Evolutionary conservation across 2,329 filamentous ascomycete genomes (phyloP), one percentile per base, ranked within the genome.

Genomic region (Phialocephala subalpina): DNA sequence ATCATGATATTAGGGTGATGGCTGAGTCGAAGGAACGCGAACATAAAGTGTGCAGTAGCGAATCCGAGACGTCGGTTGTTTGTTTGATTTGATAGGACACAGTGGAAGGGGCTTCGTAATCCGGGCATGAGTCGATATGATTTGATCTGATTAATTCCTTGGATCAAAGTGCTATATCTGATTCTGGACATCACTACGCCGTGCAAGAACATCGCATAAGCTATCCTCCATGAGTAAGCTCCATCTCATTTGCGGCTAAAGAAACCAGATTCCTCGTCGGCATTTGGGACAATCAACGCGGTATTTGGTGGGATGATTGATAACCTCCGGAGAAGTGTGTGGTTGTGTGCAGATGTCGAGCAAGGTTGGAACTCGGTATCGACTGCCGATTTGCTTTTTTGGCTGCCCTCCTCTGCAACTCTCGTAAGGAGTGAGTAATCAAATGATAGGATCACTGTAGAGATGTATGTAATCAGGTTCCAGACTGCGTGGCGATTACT

Each of bases 391-490:
- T 27, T 12, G 25, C 14, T 22, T 49, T 20, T 20, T 20, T 3
- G 11, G 45, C 4, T 11, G 20, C 20, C 20, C 22, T 22, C 12
- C 45, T 27, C n/a, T 49, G 45, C 40, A 42, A 18, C n/a, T 16
- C 40, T 42, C 40, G 45, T 49, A 49, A 49, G 45, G 45, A 49
- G 22, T 49, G 45, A 49, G 45, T 49, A 53, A 29, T 25, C 45
- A 49, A 49, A 49, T 18, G n/a, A 18, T 18, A 47, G 18, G n/a
- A 47, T 47, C 7, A 6, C 40, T 16, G n/a, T n/a, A 2, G 40
- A n/a, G 40, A 42, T 49, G 45, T 49, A 49, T 49, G 45, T 49
- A 49, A 49, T 49, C 45, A 25, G 11, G 22, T 49, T 49, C 45
- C 20, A 22, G 22, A 22, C n/a, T 49, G 45, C 45, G 45, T 27